Percentiles rank a stretch among this genome's conserved stretches.
Conservation (phyloP, 2,329 filamentous ascomycete species). For the Aspergillus pseudoglaucus region DNA sequence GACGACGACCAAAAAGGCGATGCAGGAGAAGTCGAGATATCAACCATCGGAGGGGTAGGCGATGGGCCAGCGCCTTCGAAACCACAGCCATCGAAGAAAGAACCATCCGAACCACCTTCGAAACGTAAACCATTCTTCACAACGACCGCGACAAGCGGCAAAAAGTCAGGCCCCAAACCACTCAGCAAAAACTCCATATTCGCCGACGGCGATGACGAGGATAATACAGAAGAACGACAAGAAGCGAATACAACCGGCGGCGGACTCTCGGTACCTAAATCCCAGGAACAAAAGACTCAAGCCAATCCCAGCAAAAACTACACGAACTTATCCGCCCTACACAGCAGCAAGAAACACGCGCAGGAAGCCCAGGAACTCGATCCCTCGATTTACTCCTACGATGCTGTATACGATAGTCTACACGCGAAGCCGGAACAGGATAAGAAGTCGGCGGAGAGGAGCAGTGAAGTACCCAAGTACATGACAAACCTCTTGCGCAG, state of each 20-base stretch:
- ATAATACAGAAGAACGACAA: constrained; percentile 11
- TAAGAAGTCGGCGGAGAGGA: constrained; percentile 15
- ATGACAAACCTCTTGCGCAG: constrained; percentile 55
- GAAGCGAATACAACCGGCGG: constrained; percentile 2
- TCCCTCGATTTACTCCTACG: constrained; percentile 45
- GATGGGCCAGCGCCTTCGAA: constrained; percentile 17
- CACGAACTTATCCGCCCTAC: constrained; percentile 41
- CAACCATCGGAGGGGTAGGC: constrained; percentile 33
- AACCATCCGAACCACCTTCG: constrained; percentile 15
- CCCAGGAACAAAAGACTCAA: constrained; percentile 4
- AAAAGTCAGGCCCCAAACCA: constrained; percentile 25
- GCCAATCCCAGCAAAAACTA: constrained; percentile 22
- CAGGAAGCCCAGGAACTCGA: constrained; percentile 40
- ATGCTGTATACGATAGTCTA: constrained; percentile 44
- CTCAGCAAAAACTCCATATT: constrained; percentile 32
- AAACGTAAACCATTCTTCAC: constrained; percentile 2
- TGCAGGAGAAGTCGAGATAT: constrained; percentile 27
- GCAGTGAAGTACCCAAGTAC: constrained; percentile 47
- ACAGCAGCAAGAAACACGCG: constrained; percentile 41
- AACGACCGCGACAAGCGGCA: constrained; percentile 27
- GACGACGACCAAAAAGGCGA: constrained; percentile 18
- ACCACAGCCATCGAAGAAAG: constrained; percentile 11
- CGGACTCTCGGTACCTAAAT: constrained; percentile 14
- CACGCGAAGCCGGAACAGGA: constrained; percentile 31
- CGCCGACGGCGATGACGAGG: constrained; percentile 30